A percentile compares a stretch with the other conserved stretches of the same genome.
These are phyloP conservation scores for Narthecium ossifragum DNA, from an alignment of 106 monocot species.

Conservation along the genomic window DNA sequence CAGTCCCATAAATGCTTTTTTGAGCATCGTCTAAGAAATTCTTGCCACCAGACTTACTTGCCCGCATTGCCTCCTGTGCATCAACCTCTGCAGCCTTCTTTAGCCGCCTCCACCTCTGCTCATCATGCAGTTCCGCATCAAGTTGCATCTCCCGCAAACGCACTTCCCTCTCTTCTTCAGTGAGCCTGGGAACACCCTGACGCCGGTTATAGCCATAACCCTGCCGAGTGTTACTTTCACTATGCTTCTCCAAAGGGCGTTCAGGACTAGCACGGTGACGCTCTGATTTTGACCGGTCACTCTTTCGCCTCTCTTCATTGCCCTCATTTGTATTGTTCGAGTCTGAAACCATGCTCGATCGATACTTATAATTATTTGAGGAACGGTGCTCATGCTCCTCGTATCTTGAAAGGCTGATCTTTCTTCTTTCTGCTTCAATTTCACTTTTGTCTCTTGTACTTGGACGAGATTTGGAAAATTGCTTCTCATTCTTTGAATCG, in stretches of 20 bases:
- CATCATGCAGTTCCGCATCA: constrained; percentile 89
- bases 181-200: constrained; percentile 48
- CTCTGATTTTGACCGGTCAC: neutral
- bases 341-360: neutral
- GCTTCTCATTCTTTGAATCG: constrained; percentile 16
- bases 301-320: constrained; percentile 18
- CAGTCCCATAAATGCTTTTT: constrained; percentile 82
- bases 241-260: constrained; percentile 4
- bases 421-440: neutral
- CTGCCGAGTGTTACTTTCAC: constrained; percentile 3
- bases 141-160: constrained; percentile 72
- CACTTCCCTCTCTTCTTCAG: constrained; percentile 78
- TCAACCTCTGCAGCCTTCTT: constrained; percentile 74
- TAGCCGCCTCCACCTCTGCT: constrained; percentile 84
- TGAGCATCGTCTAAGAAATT: constrained; percentile 80
- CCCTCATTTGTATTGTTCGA: neutral
- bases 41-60: constrained; percentile 35
- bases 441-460: constrained; percentile 10
- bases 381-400: too few relatives aligned
- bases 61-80: constrained; percentile 43
- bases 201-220: constrained; percentile 24
- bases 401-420: neutral
- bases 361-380: too few relatives aligned
- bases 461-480: constrained; percentile 7
- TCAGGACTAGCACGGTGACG: constrained; percentile 11